Evolutionary conservation across 2,329 filamentous ascomycete genomes (phyloP).

Genomic region (Fusarium napiforme): DNA sequence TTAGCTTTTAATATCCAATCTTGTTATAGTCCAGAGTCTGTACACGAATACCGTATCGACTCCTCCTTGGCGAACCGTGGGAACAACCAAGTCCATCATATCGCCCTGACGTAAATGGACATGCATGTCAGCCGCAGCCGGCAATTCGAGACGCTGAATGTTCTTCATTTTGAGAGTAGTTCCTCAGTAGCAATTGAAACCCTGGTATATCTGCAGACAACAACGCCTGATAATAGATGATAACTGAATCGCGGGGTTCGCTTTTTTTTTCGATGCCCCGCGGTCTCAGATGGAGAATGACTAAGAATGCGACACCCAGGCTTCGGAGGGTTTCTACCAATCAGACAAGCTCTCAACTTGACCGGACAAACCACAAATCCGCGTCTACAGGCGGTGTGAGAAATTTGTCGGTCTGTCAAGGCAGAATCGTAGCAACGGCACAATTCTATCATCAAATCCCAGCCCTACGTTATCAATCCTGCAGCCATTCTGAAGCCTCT

Average conservation of each 20-base stretch:
- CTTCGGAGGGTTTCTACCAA: constrained; percentile 30
- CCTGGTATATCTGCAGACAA: constrained; percentile 5
- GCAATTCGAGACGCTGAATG: constrained; percentile 61
- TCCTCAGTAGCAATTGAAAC: neutral
- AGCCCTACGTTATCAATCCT: constrained; percentile 27
- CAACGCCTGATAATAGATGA: constrained; percentile 1
- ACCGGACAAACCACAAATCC: constrained; percentile 42
- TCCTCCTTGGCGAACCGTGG: constrained; percentile 67
- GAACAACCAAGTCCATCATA: constrained; percentile 68
- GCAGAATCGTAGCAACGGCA: constrained; percentile 51
- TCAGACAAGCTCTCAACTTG: neutral
- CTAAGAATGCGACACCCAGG: neutral
- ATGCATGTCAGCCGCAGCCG: constrained; percentile 74
- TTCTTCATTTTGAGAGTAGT: constrained; percentile 29
- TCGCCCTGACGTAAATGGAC: constrained; percentile 77
- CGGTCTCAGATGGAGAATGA: constrained; percentile 6
- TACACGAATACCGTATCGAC: constrained; percentile 70
- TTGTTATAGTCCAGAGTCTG: constrained; percentile 43
- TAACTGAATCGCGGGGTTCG: constrained; percentile 20
- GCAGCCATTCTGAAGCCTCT: constrained; percentile 16
- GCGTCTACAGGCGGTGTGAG: constrained; percentile 51
- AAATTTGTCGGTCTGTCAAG: constrained; percentile 56
- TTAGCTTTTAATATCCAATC: constrained; percentile 34
- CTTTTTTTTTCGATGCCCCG: constrained; percentile 26
- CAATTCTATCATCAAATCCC: constrained; percentile 43